phyloP scores from a whole-genome alignment of 208 protist species.

The Porcisia hertigi region DNA sequence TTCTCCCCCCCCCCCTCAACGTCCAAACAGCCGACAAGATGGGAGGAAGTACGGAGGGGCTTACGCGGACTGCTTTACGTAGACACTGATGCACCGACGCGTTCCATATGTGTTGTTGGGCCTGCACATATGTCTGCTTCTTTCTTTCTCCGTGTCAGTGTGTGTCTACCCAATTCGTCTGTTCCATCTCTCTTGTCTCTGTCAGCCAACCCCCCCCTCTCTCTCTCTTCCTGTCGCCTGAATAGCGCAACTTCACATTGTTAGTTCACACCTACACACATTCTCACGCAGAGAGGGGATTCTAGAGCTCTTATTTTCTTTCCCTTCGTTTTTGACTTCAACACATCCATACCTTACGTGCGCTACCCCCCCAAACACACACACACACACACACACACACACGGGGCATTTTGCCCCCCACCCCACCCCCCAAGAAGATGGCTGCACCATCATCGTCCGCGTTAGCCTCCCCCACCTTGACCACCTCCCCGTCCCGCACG shows the following conservation, averaged over 20 bases:
- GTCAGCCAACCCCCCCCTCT: neutral
- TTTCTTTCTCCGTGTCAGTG: neutral
- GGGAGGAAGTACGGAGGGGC: no score
- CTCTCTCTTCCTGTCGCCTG: neutral
- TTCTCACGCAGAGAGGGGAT: no score
- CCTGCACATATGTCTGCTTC: neutral
- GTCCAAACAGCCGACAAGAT: no score
- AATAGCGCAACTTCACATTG: neutral
- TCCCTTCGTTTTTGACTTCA: no score
- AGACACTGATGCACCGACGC: no score
- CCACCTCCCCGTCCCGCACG: neutral
- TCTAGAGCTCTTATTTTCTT: no score
- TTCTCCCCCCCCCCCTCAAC: no score
- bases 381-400: neutral
- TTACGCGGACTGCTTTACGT: no score
- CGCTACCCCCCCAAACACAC: neutral
- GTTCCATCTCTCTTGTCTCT: no score
- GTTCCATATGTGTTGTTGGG: neutral
- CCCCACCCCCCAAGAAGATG: neutral
- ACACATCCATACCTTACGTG: no score
- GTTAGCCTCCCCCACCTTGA: neutral
- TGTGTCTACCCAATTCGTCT: neutral
- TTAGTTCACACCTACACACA: no score
- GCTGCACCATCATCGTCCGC: neutral
- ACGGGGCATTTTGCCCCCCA: neutral